A percentile compares a stretch with the other conserved stretches of the same genome.
Conservation (phyloP, 352 stramenopile genomes). For the Phytophthora uliginosa region DNA sequence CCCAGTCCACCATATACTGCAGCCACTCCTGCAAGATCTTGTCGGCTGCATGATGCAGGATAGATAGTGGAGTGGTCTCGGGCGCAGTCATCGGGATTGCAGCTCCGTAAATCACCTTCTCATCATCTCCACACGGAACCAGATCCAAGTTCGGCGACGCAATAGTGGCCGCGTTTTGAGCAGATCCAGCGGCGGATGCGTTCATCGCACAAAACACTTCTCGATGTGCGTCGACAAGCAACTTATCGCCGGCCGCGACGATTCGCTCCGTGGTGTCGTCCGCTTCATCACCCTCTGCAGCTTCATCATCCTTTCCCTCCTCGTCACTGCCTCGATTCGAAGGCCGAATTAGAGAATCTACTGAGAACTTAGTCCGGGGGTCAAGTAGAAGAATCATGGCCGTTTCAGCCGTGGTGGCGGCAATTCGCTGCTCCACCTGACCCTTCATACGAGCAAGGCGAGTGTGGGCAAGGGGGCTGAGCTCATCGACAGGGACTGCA, state of each 20-base stretch:
- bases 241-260: not conserved
- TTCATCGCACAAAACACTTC: not conserved
- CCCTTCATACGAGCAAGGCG: not conserved
- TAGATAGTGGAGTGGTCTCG: no score
- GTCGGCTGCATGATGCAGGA: no score
- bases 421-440: not conserved
- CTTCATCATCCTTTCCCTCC: not conserved
- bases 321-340: not conserved
- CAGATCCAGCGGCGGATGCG: not conserved
- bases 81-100: no score
- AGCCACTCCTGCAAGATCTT: no score
- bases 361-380: constrained; percentile 5
- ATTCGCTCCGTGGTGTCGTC: not conserved
- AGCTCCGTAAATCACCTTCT: constrained; percentile 5
- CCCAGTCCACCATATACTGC: no score
- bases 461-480: not conserved
- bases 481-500: not conserved
- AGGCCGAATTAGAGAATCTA: not conserved
- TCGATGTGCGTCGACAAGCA: not conserved
- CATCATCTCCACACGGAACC: not conserved
- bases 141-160: not conserved
- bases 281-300: no score
- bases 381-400: constrained; percentile 8
- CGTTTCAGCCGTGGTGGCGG: not conserved
- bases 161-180: not conserved